Percentiles rank a stretch among this genome's conserved stretches.
phyloP scores from a whole-genome alignment of 352 stramenopile species.

The Sclerospora graminicola region DNA sequence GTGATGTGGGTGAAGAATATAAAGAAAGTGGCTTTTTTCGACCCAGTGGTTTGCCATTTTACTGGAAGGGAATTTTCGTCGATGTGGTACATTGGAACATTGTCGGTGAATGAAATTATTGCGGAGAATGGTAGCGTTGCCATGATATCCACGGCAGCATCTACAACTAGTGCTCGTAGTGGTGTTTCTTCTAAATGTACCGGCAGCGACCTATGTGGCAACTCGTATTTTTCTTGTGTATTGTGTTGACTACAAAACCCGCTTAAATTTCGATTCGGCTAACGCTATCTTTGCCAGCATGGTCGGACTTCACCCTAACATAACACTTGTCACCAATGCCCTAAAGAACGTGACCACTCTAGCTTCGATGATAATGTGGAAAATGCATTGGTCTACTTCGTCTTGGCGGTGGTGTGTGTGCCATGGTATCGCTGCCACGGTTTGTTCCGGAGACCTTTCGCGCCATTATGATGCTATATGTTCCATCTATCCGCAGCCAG shows the following conservation, averaged over 20 bases:
- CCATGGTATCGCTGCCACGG: slow-evolving; percentile 29
- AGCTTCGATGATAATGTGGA: slow-evolving; percentile 46
- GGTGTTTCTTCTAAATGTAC: slow-evolving; percentile 50
- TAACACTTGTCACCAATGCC: slow-evolving; percentile 32
- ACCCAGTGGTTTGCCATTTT: too few species aligned
- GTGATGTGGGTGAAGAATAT: too few species aligned
- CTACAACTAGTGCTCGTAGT: slow-evolving; percentile 12
- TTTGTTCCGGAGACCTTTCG: slow-evolving; percentile 41
- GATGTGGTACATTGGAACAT: too few species aligned
- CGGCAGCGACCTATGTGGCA: slow-evolving; percentile 70
- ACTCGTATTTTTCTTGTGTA: slow-evolving; percentile 58
- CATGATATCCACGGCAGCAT: slow-evolving; percentile 9
- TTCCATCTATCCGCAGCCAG: slow-evolving; percentile 25
- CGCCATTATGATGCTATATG: slow-evolving; percentile 50
- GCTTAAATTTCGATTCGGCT: slow-evolving; percentile 46
- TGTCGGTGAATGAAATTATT: slow-evolving; percentile 14
- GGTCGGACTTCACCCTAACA: slow-evolving; percentile 27
- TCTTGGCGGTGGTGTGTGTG: slow-evolving; percentile 29
- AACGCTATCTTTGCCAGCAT: slow-evolving; percentile 29
- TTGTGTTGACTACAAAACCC: slow-evolving; percentile 39
- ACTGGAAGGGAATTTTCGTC: too few species aligned
- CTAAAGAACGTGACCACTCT: slow-evolving; percentile 45
- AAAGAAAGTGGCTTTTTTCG: too few species aligned
- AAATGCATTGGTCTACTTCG: slow-evolving; percentile 33
- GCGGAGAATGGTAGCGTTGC: slow-evolving; percentile 19